These are phyloP conservation scores for Cladosporium sp. DNA, from an alignment of 2,329 filamentous ascomycete genomes.

Conservation along the genomic window DNA sequence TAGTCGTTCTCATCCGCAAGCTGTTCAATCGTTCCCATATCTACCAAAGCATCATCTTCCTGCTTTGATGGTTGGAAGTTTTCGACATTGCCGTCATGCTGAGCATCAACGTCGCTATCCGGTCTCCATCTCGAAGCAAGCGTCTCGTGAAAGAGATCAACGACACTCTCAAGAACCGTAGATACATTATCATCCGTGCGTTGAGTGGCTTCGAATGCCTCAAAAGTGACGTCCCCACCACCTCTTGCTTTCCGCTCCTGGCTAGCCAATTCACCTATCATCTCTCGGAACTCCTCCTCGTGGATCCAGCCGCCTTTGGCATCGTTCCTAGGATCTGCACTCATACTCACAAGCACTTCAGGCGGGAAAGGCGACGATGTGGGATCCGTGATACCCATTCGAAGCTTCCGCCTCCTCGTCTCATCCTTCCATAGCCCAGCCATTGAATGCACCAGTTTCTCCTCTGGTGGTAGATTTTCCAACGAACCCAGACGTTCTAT, in stretches of 20 bases:
- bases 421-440: conserved; percentile 90
- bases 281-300: conserved; percentile 72
- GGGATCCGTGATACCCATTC: conserved; percentile 59
- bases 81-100: conserved; percentile 14
- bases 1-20: conserved; percentile 40
- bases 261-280: conserved; percentile 58
- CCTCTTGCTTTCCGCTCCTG: conserved; percentile 55
- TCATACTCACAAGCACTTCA: conserved; percentile 83
- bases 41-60: conserved; percentile 51
- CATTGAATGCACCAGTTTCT: conserved; percentile 91
- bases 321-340: conserved; percentile 69
- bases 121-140: conserved; percentile 1
- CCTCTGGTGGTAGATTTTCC: conserved; percentile 55
- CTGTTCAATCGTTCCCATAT: conserved; percentile 57
- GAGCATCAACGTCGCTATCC: conserved; percentile 7
- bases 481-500: conserved; percentile 57
- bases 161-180: conserved; percentile 75
- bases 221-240: conserved; percentile 51
- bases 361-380: conserved; percentile 72
- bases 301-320: conserved; percentile 85
- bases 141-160: conserved; percentile 70
- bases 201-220: conserved; percentile 58
- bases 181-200: conserved; percentile 54
- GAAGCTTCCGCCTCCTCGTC: conserved; percentile 68
- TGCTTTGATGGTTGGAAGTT: conserved; percentile 12